A percentile compares a stretch with the other conserved stretches of the same genome.
phyloP scores from a whole-genome alignment of 2,329 filamentous ascomycete genomes.

The Trichophyton rubrum region DNA sequence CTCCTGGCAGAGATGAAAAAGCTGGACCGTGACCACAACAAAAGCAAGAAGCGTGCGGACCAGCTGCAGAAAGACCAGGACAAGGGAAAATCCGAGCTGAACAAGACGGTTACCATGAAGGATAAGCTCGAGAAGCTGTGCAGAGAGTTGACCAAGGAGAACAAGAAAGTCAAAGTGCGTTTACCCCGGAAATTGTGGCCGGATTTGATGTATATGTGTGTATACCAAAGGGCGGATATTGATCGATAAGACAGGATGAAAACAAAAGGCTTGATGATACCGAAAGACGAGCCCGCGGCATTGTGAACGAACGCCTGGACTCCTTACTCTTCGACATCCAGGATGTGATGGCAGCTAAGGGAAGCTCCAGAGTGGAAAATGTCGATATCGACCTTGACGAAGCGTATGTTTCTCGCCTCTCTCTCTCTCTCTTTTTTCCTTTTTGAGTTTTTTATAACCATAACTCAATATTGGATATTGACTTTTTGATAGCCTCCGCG shows the following conservation, averaged over 20 bases:
- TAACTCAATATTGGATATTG: constrained; percentile 7
- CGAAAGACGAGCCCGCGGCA: constrained; percentile 67
- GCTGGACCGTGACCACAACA: constrained; percentile 82
- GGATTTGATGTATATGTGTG: neutral
- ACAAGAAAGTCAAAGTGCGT: constrained; percentile 90
- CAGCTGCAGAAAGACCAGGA: constrained; percentile 95
- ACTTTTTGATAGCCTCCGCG: constrained; percentile 38
- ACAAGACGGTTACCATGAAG: constrained; percentile 79
- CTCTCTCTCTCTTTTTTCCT: too few relatives aligned
- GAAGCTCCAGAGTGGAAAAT: constrained; percentile 65
- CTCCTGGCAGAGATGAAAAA: constrained; percentile 91
- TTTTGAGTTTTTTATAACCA: neutral
- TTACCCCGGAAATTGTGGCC: neutral
- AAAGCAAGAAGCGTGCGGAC: constrained; percentile 91
- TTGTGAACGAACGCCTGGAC: constrained; percentile 76
- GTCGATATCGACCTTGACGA: constrained; percentile 83
- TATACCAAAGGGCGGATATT: constrained; percentile 3
- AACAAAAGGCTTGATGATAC: constrained; percentile 82
- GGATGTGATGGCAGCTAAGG: constrained; percentile 75
- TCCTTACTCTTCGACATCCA: constrained; percentile 72
- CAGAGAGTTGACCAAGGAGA: constrained; percentile 86
- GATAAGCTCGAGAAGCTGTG: constrained; percentile 96
- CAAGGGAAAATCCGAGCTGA: constrained; percentile 71
- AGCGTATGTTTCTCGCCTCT: constrained; percentile 46
- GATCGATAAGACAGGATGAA: constrained; percentile 52